A percentile compares a stretch with the other conserved stretches of the same genome.
phyloP scores from a whole-genome alignment of 306 rosid genomes.

The Lathyrus tuberosus region DNA sequence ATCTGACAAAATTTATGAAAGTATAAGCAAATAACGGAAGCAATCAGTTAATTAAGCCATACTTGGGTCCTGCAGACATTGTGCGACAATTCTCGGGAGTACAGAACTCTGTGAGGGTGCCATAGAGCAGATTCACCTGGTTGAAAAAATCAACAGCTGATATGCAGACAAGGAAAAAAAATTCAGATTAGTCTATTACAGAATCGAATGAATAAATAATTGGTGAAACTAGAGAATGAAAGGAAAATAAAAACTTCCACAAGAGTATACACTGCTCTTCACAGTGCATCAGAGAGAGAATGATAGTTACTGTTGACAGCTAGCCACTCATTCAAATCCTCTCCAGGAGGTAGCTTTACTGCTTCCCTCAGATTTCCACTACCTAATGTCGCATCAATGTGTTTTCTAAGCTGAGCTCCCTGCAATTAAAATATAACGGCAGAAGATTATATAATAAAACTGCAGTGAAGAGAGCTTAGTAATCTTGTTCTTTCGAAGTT shows the following conservation, averaged over 20 bases:
- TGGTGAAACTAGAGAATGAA: conserved; percentile 28
- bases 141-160: conserved; percentile 99
- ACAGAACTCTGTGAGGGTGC: conserved; percentile 98
- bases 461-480: neutral
- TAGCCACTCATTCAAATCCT: conserved; percentile 99
- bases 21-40: conserved; percentile 23
- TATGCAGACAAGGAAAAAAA: conserved; percentile 36
- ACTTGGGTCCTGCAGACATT: conserved; percentile 99
- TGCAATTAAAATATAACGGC: conserved; percentile 46
- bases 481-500: conserved; percentile 17
- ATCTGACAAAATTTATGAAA: conserved; percentile 23
- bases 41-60: conserved; percentile 44
- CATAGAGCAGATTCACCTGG: conserved; percentile 98
- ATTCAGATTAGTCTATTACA: conserved; percentile 40
- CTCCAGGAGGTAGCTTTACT: conserved; percentile 99
- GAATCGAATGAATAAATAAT: conserved; percentile 35
- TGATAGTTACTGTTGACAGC: conserved; percentile 87
- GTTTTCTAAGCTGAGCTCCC: conserved; percentile 99
- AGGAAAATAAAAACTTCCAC: conserved; percentile 29
- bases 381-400: conserved; percentile 96
- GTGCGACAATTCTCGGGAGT: conserved; percentile 96
- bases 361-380: conserved; percentile 99
- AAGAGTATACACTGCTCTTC: conserved; percentile 34
- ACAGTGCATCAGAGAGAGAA: conserved; percentile 41
- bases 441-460: conserved; percentile 27